A percentile compares a stretch with the other conserved stretches of the same genome.
Conservation (phyloP, 2,329 filamentous ascomycete species). For the Coleophoma eucalyptorum region DNA sequence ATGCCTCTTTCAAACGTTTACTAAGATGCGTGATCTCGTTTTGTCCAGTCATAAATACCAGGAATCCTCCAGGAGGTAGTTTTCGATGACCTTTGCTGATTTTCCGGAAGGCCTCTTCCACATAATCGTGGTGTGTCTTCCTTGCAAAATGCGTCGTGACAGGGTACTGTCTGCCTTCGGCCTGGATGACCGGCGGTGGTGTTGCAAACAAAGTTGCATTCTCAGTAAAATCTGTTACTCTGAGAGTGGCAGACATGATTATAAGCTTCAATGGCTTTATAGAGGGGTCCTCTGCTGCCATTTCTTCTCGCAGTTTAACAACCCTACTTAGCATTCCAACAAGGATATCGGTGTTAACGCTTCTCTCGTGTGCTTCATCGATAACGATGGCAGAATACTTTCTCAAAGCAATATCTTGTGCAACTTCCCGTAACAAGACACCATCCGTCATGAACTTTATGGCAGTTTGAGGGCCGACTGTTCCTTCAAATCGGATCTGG, state of each 20-base stretch:
- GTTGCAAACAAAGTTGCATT: constrained; percentile 76
- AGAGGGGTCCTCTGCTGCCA: constrained; percentile 67
- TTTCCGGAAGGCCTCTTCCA: constrained; percentile 86
- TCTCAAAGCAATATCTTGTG: constrained; percentile 79
- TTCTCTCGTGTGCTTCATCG: constrained; percentile 95
- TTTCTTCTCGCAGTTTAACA: constrained; percentile 74
- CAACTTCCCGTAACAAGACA: constrained; percentile 86
- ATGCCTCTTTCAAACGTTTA: constrained; percentile 68
- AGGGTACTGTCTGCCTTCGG: constrained; percentile 86
- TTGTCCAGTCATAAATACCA: constrained; percentile 92
- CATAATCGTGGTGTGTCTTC: constrained; percentile 79
- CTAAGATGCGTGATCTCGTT: constrained; percentile 86
- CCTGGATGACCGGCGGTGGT: constrained; percentile 79
- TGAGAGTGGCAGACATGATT: constrained; percentile 95
- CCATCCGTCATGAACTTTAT: constrained; percentile 99
- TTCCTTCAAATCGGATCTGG: constrained; percentile 93
- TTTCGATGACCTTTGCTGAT: constrained; percentile 85
- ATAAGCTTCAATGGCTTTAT: constrained; percentile 83
- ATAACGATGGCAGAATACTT: constrained; percentile 95
- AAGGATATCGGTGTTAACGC: constrained; percentile 96
- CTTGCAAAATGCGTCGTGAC: constrained; percentile 88
- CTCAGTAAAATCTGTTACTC: constrained; percentile 85
- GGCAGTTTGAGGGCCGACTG: constrained; percentile 72
- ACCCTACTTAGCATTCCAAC: constrained; percentile 95
- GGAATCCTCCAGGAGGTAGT: constrained; percentile 82